Evolutionary conservation across 1,139 yeast species (phyloP).

Genomic region (Yamadazyma atmosphaerica): DNA sequence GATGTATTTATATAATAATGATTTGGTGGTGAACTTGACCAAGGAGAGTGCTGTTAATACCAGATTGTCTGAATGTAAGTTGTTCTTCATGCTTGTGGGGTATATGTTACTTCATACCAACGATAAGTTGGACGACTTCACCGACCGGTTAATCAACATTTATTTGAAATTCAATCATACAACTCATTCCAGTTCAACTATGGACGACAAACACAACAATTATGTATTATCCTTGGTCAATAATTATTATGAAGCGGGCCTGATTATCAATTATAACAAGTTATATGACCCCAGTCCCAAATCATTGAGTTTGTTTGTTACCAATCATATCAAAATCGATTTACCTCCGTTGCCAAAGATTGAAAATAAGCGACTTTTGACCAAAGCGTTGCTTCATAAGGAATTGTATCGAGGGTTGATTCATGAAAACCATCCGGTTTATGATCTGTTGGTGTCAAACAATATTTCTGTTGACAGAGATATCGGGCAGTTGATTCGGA

Average conservation of each 20-base stretch:
- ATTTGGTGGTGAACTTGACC: slow-evolving; percentile 4
- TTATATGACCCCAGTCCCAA: slow-evolving; percentile 21
- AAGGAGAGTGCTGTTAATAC: slow-evolving; percentile 8
- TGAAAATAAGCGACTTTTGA: slow-evolving; percentile 29
- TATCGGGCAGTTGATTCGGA: slow-evolving; percentile 27
- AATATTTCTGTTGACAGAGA: slow-evolving; percentile 19
- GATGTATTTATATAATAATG: slow-evolving; percentile 16
- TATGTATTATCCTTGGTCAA: slow-evolving; percentile 14
- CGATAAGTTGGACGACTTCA: slow-evolving; percentile 25
- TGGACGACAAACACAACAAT: slow-evolving; percentile 13
- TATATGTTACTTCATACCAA: slow-evolving; percentile 27
- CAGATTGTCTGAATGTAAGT: slow-evolving; percentile 21
- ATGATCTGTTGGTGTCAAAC: slow-evolving; percentile 21
- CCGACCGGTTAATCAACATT: slow-evolving; percentile 32
- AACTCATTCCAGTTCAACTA: slow-evolving; percentile 3
- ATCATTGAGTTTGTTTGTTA: slow-evolving; percentile 25
- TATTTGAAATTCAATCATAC: slow-evolving; percentile 28
- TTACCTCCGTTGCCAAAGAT: slow-evolving; percentile 41
- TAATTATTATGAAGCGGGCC: slow-evolving; percentile 25
- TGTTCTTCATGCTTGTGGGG: slow-evolving; percentile 42
- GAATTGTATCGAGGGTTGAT: slow-evolving; percentile 38
- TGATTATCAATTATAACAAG: slow-evolving; percentile 19
- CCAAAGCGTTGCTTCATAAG: slow-evolving; percentile 42
- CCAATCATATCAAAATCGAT: slow-evolving; percentile 23
- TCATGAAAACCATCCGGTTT: slow-evolving; percentile 30